These are phyloP conservation scores for Henckelia pumila DNA, from an alignment of 257 asterid species.

Conservation along the genomic window DNA sequence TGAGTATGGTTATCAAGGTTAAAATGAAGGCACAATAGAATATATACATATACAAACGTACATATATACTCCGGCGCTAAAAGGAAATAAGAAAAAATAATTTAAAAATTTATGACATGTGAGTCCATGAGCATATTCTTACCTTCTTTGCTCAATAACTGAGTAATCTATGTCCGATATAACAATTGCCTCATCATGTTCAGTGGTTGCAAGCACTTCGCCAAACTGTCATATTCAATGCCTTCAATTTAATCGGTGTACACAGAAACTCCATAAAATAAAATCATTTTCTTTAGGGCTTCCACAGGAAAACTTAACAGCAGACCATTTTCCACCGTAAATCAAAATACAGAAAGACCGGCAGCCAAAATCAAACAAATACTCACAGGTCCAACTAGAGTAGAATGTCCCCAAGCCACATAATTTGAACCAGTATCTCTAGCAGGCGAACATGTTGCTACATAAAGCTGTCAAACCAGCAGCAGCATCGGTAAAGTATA, in stretches of 20 bases:
- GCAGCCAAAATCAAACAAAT: slow-evolving; percentile 4
- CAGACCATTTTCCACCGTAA: slow-evolving; percentile 21
- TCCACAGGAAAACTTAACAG: slow-evolving; percentile 14
- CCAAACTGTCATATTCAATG: slow-evolving; percentile 65
- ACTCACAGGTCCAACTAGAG: slow-evolving; percentile 93
- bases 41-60: slow-evolving; percentile 7
- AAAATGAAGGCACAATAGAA: not conserved
- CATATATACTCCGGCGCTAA: not conserved
- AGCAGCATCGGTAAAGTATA: slow-evolving; percentile 19
- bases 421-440: slow-evolving; percentile 66
- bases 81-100: not conserved
- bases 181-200: slow-evolving; percentile 69
- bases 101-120: slow-evolving; percentile 17
- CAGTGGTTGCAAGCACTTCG: slow-evolving; percentile 89
- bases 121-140: slow-evolving; percentile 14
- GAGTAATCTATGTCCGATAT: slow-evolving; percentile 84
- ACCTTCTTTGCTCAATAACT: slow-evolving; percentile 79
- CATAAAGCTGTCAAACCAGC: slow-evolving; percentile 56
- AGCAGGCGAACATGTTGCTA: slow-evolving; percentile 91
- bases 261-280: slow-evolving; percentile 11
- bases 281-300: slow-evolving; percentile 9
- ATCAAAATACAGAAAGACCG: slow-evolving; percentile 8
- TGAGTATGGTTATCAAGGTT: slow-evolving; percentile 4
- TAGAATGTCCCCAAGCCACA: slow-evolving; percentile 95
- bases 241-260: slow-evolving; percentile 21